A percentile compares a stretch with the other conserved stretches of the same genome.
These are phyloP conservation scores for Fusarium acutatum DNA, from an alignment of 2,329 filamentous ascomycete genomes.

Conservation along the genomic window DNA sequence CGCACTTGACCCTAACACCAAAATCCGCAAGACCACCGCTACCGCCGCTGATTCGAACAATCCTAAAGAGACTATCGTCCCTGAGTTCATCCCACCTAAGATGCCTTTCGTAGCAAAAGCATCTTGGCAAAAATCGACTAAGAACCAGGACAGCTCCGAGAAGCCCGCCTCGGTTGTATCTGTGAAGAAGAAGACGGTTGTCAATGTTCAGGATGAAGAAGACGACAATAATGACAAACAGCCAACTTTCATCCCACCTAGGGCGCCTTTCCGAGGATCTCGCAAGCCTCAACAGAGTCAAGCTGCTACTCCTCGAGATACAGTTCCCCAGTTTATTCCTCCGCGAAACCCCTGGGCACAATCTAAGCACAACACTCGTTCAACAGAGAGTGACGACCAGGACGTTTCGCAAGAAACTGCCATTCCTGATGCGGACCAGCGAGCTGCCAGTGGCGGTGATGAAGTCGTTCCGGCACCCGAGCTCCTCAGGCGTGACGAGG, in stretches of 20 bases:
- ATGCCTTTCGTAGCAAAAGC: constrained; percentile 24
- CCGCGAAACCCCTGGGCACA: constrained; percentile 13
- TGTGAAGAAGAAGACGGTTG: constrained; percentile 12
- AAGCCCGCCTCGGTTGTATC: constrained; percentile 1
- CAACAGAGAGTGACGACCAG: neutral
- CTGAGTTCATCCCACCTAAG: constrained; percentile 28
- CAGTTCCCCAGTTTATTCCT: constrained; percentile 4
- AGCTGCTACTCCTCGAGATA: constrained; percentile 7
- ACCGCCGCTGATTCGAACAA: neutral
- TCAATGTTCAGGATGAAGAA: neutral
- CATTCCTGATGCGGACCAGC: neutral
- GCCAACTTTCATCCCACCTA: constrained; percentile 22
- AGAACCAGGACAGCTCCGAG: neutral
- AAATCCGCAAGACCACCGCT: constrained; percentile 10
- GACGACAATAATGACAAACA: neutral
- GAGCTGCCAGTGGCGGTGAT: neutral
- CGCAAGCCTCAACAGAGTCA: constrained; percentile 4
- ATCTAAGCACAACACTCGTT: constrained; percentile 15
- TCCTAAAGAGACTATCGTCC: neutral
- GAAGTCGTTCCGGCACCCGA: neutral
- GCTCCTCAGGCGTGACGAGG: constrained; percentile 8
- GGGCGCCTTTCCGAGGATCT: constrained; percentile 11
- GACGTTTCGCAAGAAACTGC: neutral
- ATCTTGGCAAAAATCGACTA: neutral
- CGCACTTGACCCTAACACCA: constrained; percentile 21